These are phyloP conservation scores for Sistotremastrum niveocremeum DNA, from an alignment of 768 basidiomycete species.

Conservation along the genomic window DNA sequence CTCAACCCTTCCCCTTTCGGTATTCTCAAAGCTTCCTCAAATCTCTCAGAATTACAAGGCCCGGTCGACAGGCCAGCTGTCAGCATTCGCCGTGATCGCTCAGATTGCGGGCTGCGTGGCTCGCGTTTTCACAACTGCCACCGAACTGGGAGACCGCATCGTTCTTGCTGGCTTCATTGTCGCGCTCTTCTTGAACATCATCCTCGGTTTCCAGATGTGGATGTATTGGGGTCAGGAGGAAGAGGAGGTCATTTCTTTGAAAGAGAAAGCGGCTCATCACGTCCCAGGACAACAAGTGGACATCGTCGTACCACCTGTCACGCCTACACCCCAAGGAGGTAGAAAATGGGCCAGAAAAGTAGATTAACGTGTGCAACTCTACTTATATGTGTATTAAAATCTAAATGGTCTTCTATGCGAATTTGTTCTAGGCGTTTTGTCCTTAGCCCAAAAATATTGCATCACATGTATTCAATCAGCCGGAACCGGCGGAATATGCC, in stretches of 20 bases:
- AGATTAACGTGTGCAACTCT: conserved; percentile 26
- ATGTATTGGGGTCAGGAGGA: conserved; percentile 57
- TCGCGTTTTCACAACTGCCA: conserved; percentile 83
- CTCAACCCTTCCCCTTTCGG: conserved; percentile 76
- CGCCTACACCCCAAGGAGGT: conserved; percentile 32
- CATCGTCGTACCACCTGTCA: conserved; percentile 28
- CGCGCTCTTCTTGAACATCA: conserved; percentile 66
- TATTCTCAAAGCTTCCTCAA: conserved; percentile 91
- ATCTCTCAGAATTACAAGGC: conserved; percentile 69
- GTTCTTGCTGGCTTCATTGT: conserved; percentile 75
- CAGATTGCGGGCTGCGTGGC: conserved; percentile 86
- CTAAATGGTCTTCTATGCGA: no score
- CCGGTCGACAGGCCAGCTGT: conserved; percentile 83
- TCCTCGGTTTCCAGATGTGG: conserved; percentile 79
- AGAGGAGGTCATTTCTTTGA: conserved; percentile 14
- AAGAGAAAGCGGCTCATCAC: conserved; percentile 10
- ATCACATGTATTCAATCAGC: conserved; percentile 33
- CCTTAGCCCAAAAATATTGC: no score
- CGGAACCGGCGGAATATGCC: conserved; percentile 36
- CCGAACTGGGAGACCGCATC: conserved; percentile 74
- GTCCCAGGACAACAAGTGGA: conserved; percentile 21
- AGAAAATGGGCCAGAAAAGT: conserved; percentile 67
- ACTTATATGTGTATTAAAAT: no score
- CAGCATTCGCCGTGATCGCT: conserved; percentile 80
- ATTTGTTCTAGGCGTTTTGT: no score